Percentiles rank a stretch among this genome's conserved stretches.
Evolutionary conservation across 106 monocot species (phyloP).

Genomic region (Dioscorea zingiberensis): DNA sequence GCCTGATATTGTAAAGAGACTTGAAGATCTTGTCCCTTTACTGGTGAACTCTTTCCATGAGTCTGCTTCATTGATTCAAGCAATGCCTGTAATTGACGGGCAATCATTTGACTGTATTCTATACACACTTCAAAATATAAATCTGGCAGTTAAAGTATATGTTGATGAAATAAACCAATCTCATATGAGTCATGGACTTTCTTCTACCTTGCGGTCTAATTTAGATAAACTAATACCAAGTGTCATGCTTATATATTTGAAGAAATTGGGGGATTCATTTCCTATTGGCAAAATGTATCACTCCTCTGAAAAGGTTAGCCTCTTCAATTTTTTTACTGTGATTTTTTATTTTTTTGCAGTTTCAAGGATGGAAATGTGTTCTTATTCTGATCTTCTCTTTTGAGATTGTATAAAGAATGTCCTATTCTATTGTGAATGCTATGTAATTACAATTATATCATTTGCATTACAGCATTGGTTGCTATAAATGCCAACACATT

Average conservation of each 20-base stretch:
- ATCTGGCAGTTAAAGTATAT: constrained; percentile 33
- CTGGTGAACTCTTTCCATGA: constrained; percentile 68
- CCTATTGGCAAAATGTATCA: constrained; percentile 36
- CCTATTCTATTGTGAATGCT: too few relatives aligned
- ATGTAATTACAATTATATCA: too few relatives aligned
- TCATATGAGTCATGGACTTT: neutral
- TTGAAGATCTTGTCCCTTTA: constrained; percentile 65
- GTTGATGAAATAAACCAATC: constrained; percentile 23
- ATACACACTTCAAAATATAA: constrained; percentile 51
- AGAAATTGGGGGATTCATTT: constrained; percentile 64
- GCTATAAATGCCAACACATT: too few relatives aligned
- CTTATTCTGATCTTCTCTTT: neutral
- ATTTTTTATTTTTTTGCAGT: neutral
- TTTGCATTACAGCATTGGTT: too few relatives aligned
- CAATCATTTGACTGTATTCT: constrained; percentile 57
- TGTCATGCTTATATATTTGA: constrained; percentile 21
- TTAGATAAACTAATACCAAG: constrained; percentile 10
- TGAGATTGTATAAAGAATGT: too few relatives aligned
- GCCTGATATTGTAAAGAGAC: constrained; percentile 28
- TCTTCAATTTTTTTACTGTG: neutral
- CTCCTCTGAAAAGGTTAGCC: constrained; percentile 43
- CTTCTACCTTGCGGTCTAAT: constrained; percentile 2
- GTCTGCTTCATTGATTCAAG: constrained; percentile 31
- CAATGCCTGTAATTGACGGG: constrained; percentile 26
- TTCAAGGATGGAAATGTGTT: neutral